A percentile compares a stretch with the other conserved stretches of the same genome.
Evolutionary conservation across 345 rosid genomes (phyloP).

Genomic region (Orychophragmus violaceus): DNA sequence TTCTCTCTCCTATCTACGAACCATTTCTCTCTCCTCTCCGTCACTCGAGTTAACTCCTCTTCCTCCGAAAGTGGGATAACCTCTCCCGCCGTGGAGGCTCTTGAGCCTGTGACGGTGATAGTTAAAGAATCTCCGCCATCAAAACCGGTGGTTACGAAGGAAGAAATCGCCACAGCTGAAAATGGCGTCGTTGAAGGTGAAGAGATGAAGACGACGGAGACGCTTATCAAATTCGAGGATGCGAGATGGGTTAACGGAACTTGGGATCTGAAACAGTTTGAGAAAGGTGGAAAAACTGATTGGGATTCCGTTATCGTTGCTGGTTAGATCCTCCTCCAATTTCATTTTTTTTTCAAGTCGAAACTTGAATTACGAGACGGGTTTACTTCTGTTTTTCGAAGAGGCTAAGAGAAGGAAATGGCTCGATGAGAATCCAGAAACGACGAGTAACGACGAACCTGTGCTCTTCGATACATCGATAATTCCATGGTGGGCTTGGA

Average conservation of each 20-base stretch:
- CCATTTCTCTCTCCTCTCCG: slow-evolving; percentile 26
- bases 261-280: slow-evolving; percentile 82
- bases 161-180: neutral
- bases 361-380: neutral
- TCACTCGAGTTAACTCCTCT: slow-evolving; percentile 34
- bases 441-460: slow-evolving; percentile 69
- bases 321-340: slow-evolving; percentile 39
- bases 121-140: slow-evolving; percentile 3
- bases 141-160: neutral
- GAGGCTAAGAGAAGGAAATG: slow-evolving; percentile 94
- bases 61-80: slow-evolving; percentile 48
- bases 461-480: slow-evolving; percentile 79
- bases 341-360: neutral
- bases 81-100: slow-evolving; percentile 35
- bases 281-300: slow-evolving; percentile 53
- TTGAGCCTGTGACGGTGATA: slow-evolving; percentile 14
- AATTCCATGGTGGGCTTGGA: slow-evolving; percentile 98
- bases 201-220: slow-evolving; percentile 33
- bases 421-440: slow-evolving; percentile 73
- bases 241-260: slow-evolving; percentile 80
- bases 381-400: slow-evolving; percentile 20
- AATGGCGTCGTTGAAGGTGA: slow-evolving; percentile 5
- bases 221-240: slow-evolving; percentile 47
- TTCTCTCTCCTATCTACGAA: slow-evolving; percentile 33
- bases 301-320: slow-evolving; percentile 97